Evolutionary conservation across 1,284 basidiomycete species (phyloP), one percentile per base, ranked within the genome.

Genomic region (Coniophora puteana): DNA sequence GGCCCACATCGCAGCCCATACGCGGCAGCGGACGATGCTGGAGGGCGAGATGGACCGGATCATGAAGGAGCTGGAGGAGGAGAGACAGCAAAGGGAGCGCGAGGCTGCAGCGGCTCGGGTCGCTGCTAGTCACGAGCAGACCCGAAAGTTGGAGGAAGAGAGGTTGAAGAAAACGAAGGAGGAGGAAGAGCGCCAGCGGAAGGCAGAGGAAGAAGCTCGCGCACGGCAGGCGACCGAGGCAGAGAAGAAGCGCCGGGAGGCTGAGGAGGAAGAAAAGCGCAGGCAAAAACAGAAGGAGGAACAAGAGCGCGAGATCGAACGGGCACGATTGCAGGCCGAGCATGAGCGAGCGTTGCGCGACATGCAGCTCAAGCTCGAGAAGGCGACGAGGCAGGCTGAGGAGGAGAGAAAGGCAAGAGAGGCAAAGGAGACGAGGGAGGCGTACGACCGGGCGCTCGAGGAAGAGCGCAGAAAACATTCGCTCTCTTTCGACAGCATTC

Each of bases 381-480:
- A 57, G 3, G 37, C 38, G 1, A 31, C 48, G 28, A 54, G 27
- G 36, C 46, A 45, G 24, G 40, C 28, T 4, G 41, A 37, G 11
- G 58, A 63, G 36, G 48, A 45, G 2, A 46, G 51, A 2, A 25
- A 42, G 3, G 57, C 38, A 18, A 54, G 44, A 40, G 48, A 62
- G 14, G 50, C 56, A 38, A 52, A 62, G 18, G 61, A 62, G 25
- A 54, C 52, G 16, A 51, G 40, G n/a, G 41, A 59, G 39, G 58
- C 52, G 4, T 52, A 39, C n/a, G n/a, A n/a, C n/a, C n/a, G n/a
- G 32, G n/a, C 43, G 26, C 51, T 48, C 4, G 57, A 63, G 35
- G 48, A 47, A 25, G 42, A 38, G 14, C 61, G 52, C 40, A 38
- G 36, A 37, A 51, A 45, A 38, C 45, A 48, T n/a, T n/a, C n/a